phyloP scores from a whole-genome alignment of 2,329 filamentous ascomycete species.

The Cytospora schulzeri region DNA sequence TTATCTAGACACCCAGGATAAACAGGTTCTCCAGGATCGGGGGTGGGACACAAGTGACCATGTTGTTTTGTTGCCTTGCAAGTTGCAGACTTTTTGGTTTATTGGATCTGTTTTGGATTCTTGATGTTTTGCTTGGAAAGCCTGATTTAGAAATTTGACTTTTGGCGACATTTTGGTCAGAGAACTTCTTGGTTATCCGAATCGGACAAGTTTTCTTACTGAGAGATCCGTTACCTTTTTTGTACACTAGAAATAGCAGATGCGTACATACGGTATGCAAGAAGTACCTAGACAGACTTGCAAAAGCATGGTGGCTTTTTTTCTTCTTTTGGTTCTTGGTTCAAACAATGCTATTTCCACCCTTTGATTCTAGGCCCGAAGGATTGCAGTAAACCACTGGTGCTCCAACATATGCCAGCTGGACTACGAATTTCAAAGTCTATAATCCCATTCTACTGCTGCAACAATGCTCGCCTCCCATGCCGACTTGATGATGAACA shows the following conservation, averaged over 20 bases:
- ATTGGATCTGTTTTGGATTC: no score
- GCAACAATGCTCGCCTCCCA: background rate
- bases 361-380: background rate
- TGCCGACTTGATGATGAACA: background rate
- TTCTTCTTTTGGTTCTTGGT: no score
- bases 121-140: background rate
- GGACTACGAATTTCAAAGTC: background rate
- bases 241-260: background rate
- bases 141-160: no score
- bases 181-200: background rate
- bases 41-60: background rate
- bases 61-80: background rate
- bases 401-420: background rate
- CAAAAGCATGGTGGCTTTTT: background rate
- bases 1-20: background rate
- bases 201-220: background rate
- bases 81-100: background rate
- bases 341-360: background rate
- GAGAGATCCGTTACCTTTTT: background rate
- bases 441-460: background rate
- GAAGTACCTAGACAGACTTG: constrained; percentile 1
- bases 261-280: background rate
- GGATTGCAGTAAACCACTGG: background rate
- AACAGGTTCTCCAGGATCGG: background rate
- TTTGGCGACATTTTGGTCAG: background rate